phyloP scores from a whole-genome alignment of 2,329 filamentous ascomycete genomes.

The Trichophyton equinum region DNA sequence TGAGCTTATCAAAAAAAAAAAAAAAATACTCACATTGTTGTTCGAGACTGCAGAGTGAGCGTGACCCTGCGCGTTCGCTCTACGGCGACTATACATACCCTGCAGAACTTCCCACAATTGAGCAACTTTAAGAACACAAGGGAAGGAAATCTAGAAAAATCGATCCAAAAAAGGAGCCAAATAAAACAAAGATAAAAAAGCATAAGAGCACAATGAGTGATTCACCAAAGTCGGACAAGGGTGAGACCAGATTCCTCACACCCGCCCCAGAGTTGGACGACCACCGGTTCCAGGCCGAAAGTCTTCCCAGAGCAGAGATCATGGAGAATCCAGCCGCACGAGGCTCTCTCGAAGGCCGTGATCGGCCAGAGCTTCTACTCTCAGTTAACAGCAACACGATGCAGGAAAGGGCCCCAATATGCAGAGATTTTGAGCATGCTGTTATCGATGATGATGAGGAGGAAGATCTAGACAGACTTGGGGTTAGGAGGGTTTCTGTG shows the following conservation, averaged over 20 bases:
- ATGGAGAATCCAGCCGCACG: slow-evolving; percentile 26
- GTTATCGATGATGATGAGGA: slow-evolving; percentile 61
- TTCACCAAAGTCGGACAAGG: slow-evolving; percentile 52
- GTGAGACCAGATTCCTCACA: slow-evolving; percentile 49
- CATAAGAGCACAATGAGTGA: slow-evolving; percentile 32
- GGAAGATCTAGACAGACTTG: slow-evolving; percentile 26
- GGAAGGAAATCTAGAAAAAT: too few species aligned
- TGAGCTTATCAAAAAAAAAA: neutral
- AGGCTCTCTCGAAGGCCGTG: slow-evolving; percentile 33
- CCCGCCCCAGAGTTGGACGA: slow-evolving; percentile 64
- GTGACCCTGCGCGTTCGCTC: neutral
- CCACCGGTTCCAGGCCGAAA: slow-evolving; percentile 50
- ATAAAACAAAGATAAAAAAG: neutral
- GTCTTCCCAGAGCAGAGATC: slow-evolving; percentile 22
- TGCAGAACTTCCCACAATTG: neutral
- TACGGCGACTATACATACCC: neutral
- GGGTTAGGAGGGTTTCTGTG: slow-evolving; percentile 26
- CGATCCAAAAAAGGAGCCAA: too few species aligned
- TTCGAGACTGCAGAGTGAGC: slow-evolving; percentile 2
- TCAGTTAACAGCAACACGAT: slow-evolving; percentile 33
- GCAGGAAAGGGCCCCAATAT: slow-evolving; percentile 33
- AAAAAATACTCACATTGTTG: neutral
- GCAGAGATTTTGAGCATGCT: slow-evolving; percentile 79
- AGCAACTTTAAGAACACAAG: neutral
- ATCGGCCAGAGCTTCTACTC: slow-evolving; percentile 36